phyloP scores from a whole-genome alignment of 805 yeast species.

The Yamadazyma olivae region DNA sequence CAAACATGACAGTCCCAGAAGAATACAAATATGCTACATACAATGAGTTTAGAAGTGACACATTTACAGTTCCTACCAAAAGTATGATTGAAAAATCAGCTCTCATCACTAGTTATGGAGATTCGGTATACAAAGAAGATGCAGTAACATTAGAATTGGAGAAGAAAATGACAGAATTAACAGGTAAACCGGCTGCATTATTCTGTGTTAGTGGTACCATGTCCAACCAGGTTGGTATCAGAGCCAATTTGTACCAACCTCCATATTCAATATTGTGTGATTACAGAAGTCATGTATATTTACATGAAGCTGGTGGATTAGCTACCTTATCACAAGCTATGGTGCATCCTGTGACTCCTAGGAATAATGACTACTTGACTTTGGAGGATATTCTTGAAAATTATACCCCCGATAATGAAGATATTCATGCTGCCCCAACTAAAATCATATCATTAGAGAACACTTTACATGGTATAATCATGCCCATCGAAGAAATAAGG shows the following conservation, averaged over 20 bases:
- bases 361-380: conserved; percentile 33
- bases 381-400: conserved; percentile 59
- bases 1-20: neutral
- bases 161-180: conserved; percentile 27
- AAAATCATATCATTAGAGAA: conserved; percentile 81
- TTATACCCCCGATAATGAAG: conserved; percentile 69
- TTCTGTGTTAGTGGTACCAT: conserved; percentile 43
- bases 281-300: conserved; percentile 32
- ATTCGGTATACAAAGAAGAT: conserved; percentile 43
- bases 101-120: conserved; percentile 32
- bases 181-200: conserved; percentile 39
- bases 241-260: conserved; percentile 39
- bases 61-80: conserved; percentile 84
- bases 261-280: conserved; percentile 41
- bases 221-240: conserved; percentile 38
- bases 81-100: conserved; percentile 58
- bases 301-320: conserved; percentile 42
- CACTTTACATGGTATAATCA: conserved; percentile 78
- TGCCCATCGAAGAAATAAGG: conserved; percentile 75
- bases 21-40: conserved; percentile 20
- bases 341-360: conserved; percentile 36
- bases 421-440: conserved; percentile 88
- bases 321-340: conserved; percentile 42
- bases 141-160: conserved; percentile 31
- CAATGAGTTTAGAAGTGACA: conserved; percentile 51